Percentiles rank a stretch among this genome's conserved stretches.
Conservation (phyloP, 208 protist genomes). For the Leishmania tarentolae region DNA sequence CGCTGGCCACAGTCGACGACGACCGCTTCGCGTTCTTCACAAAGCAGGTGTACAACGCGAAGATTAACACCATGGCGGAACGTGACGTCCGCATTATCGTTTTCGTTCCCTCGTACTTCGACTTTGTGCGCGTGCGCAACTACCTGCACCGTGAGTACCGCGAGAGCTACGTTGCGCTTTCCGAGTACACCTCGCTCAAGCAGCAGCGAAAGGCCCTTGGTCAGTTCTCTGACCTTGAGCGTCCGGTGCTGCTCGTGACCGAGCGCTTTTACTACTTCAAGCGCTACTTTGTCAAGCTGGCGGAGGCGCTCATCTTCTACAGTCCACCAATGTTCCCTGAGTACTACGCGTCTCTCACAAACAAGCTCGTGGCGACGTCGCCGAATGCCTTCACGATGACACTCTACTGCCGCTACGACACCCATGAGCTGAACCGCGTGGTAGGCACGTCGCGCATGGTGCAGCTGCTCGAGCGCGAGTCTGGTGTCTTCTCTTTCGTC, state of each 20-base stretch:
- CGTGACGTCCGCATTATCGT: constrained; percentile 87
- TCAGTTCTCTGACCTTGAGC: constrained; percentile 86
- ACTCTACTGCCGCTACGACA: constrained; percentile 93
- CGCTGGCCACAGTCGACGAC: constrained; percentile 69
- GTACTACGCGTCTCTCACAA: constrained; percentile 95
- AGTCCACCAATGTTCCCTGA: constrained; percentile 90
- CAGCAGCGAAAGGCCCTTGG: constrained; percentile 81
- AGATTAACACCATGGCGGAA: constrained; percentile 72
- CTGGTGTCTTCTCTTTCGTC: constrained; percentile 81
- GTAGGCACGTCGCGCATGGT: constrained; percentile 84
- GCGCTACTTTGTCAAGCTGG: constrained; percentile 92
- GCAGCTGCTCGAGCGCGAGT: constrained; percentile 78
- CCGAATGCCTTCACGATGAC: constrained; percentile 86
- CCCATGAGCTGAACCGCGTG: constrained; percentile 90
- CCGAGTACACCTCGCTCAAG: constrained; percentile 92
- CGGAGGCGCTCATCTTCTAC: constrained; percentile 95
- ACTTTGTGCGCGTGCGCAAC: constrained; percentile 96
- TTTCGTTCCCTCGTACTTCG: constrained; percentile 96
- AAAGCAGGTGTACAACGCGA: constrained; percentile 75
- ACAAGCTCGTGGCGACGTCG: constrained; percentile 69
- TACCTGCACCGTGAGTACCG: constrained; percentile 93
- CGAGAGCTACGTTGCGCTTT: constrained; percentile 84
- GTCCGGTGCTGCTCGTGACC: constrained; percentile 92
- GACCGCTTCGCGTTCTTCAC: constrained; percentile 94
- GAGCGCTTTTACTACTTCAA: constrained; percentile 98